Evolutionary conservation across 176 grass and related monocot species (phyloP), one percentile per base, ranked within the genome.

Genomic region (Carex kokanica): DNA sequence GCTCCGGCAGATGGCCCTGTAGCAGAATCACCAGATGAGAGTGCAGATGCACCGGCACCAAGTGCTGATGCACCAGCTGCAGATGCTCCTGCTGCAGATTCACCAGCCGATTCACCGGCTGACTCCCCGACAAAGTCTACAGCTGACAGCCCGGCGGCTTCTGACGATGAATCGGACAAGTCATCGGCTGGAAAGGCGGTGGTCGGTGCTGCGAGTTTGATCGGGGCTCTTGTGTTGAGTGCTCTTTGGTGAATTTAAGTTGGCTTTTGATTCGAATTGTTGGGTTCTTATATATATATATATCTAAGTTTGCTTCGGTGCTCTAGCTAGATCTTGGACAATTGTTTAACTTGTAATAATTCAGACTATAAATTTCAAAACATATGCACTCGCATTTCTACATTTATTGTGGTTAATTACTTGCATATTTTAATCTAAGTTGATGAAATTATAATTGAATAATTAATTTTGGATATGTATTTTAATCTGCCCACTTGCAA

Each of bases 201-300:
- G 9, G 21, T 17, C 2, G 29, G 58, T 6, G 23, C 17, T 2
- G 24, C 61, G 3, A 67, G 40, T 21, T 7, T 82, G 23, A 18
- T 82, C 0, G 41, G 60, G 8, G 41, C 60, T 67, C 47, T 82
- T 47, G 3, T 82, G 1, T 82, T 68, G 60, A 15, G 41, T 54
- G 43, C 63, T 9, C 47, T 62, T 68, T 82, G 17, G 41, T 82
- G 80, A 82, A 82, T 17, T 49, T 51, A 21, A 53, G 21, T 41
- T 43, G 1, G 32, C 34, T 69, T 61, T 61, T 74, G 13, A 64
- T 62, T 81, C 14, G 57, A 82, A 65, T 82, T 82, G 61, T 82
- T 82, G 59, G 38, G 80, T 63, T 63, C 18, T 27, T 15, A 70
- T 43, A 74, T 51, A 49, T 74, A 16, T 15, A 70, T 43, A 74